Base-by-base conservation (phyloP, 2,329 filamentous ascomycete species). In the Sporothrix dimorphospora region DNA sequence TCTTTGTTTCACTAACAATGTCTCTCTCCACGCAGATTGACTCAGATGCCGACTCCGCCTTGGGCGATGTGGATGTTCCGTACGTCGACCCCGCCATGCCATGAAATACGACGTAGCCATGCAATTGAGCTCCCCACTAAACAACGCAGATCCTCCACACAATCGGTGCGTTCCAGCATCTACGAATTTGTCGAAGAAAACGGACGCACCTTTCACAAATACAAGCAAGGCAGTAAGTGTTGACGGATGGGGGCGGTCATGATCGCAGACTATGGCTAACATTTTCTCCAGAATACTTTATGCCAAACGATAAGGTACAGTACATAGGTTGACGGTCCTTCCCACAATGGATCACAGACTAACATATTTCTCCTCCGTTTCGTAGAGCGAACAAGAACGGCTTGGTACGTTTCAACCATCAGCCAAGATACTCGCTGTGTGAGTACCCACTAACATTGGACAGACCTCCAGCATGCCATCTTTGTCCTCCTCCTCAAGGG, bases 131-230 rank as follows among this genome's bases (percentile, higher is more conserved):
- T n/a, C n/a, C n/a, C n/a, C 38, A 11, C 6, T 30, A 11, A 11
- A 34, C 4, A 19, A 45, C 11, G 1, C 30, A 74, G 74, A 40
- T 73, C 70, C 6, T 73, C 72, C 0, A 74, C 72, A 6, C 68
- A 74, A 40, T 74, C 74, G 2, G 72, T 73, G n/a, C 65, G 65
- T 7, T 72, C 72, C 27, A 75, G 73, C 70, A 42, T 75, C 27
- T 75, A 75, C 70, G 74, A 74, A n/a, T 75, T 75, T 69, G 72
- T 75, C 55, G 72, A 74, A n/a, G 74, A 75, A 40, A 72, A 75
- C 47, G 74, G 74, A 3, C 69, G 73, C 47, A 75, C 73, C 2
- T 75, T 73, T 40, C 74, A 75, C 71, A 72, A 68, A 14, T 75
- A 74, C 71, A 75, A 75, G 57, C 70, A 75, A 55, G 74, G 73